phyloP scores from a whole-genome alignment of 2,329 filamentous ascomycete genomes.

The Fusarium nisikadoi region DNA sequence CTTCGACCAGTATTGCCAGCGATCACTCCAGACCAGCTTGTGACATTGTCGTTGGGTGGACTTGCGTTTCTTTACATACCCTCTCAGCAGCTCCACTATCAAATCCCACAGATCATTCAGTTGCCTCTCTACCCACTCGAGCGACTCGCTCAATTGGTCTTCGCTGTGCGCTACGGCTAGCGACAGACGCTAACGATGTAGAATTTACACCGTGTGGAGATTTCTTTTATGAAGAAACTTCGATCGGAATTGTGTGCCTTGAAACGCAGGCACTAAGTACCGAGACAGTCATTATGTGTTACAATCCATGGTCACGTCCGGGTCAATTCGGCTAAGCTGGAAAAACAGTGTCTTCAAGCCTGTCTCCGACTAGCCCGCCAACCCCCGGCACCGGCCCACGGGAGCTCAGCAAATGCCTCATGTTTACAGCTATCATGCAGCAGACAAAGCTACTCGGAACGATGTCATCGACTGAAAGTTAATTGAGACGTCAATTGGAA shows the following conservation, averaged over 20 bases:
- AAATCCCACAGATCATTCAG: slow-evolving; percentile 30
- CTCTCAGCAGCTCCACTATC: slow-evolving; percentile 42
- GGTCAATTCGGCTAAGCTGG: slow-evolving; percentile 45
- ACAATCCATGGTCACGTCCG: slow-evolving; percentile 16
- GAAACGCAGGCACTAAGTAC: slow-evolving; percentile 41
- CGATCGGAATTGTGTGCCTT: slow-evolving; percentile 41
- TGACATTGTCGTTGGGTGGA: slow-evolving; percentile 29
- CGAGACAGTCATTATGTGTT: slow-evolving; percentile 28
- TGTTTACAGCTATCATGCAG: slow-evolving; percentile 24
- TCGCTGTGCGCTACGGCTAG: slow-evolving; percentile 27
- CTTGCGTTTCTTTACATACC: slow-evolving; percentile 45
- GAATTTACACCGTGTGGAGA: slow-evolving; percentile 51
- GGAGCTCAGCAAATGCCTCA: slow-evolving; percentile 48
- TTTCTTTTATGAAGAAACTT: slow-evolving; percentile 17
- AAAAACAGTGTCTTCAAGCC: slow-evolving; percentile 37
- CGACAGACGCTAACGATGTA: slow-evolving; percentile 36
- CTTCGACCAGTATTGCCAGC: slow-evolving; percentile 23
- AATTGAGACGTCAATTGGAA: slow-evolving; percentile 36
- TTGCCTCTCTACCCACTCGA: slow-evolving; percentile 36
- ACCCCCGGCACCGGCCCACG: slow-evolving; percentile 45
- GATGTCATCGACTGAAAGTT: slow-evolving; percentile 33
- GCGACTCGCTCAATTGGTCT: slow-evolving; percentile 39
- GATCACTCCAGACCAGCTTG: slow-evolving; percentile 16
- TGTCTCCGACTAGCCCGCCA: slow-evolving; percentile 41
- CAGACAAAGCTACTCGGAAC: slow-evolving; percentile 4